A percentile compares a stretch with the other conserved stretches of the same genome.
Conservation (phyloP, 75 land plant genomes). For the Isoetes taiwanensis region DNA sequence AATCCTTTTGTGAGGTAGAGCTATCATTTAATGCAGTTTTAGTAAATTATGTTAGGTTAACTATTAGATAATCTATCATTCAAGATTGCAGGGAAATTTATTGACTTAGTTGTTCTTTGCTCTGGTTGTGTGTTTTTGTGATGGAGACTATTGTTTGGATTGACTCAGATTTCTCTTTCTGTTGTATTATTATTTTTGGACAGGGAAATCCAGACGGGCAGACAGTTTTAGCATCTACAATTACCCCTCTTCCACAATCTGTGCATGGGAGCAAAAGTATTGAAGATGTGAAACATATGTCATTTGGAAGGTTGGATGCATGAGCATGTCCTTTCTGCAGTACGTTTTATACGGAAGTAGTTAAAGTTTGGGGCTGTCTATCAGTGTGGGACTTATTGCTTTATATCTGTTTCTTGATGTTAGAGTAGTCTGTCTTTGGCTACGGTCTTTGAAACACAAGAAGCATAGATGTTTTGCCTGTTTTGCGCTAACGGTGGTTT, state of each 20-base stretch:
- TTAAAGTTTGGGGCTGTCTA: background rate
- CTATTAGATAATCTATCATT: background rate
- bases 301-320: slow-evolving; percentile 82
- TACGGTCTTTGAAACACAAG: too few species aligned
- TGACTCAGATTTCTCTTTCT: too few species aligned
- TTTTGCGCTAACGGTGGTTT: slow-evolving; percentile 1
- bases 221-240: slow-evolving; percentile 68
- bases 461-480: background rate
- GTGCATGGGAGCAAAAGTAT: slow-evolving; percentile 17
- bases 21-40: background rate
- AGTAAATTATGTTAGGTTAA: background rate
- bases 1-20: slow-evolving; percentile 88
- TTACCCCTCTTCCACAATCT: slow-evolving; percentile 61
- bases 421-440: too few species aligned
- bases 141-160: slow-evolving; percentile 1
- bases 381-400: too few species aligned
- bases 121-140: background rate
- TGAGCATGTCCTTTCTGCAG: background rate
- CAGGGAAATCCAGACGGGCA: slow-evolving; percentile 94
- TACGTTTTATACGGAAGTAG: background rate
- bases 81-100: background rate
- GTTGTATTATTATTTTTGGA: background rate
- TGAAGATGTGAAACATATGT: slow-evolving; percentile 36
- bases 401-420: too few species aligned
- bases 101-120: background rate